phyloP scores from a whole-genome alignment of 495 filamentous ascomycete genomes.

The Terfezia boudieri region DNA sequence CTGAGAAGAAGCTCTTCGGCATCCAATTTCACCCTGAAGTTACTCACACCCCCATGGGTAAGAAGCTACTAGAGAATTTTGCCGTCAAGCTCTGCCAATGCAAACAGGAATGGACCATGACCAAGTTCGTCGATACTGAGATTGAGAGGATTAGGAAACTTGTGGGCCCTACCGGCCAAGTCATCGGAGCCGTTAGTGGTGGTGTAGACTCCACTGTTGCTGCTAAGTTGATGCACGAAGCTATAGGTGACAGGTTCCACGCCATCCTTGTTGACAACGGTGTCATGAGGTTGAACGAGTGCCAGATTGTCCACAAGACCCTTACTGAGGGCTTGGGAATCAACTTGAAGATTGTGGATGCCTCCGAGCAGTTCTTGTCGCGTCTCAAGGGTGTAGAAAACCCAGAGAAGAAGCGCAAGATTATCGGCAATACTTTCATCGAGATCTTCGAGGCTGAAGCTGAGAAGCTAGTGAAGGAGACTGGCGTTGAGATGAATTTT shows the following conservation, averaged over 20 bases:
- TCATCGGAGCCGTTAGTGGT: conserved; percentile 67
- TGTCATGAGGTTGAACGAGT: conserved; percentile 71
- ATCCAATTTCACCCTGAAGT: conserved; percentile 84
- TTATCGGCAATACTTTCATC: conserved; percentile 64
- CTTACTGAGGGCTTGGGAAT: conserved; percentile 62
- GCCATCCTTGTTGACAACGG: conserved; percentile 80
- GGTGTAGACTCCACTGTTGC: conserved; percentile 87
- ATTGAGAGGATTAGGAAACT: conserved; percentile 50
- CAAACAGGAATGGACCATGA: conserved; percentile 60
- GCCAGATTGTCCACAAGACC: conserved; percentile 50
- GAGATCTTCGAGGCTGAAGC: conserved; percentile 73
- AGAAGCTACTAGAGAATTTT: conserved; percentile 51
- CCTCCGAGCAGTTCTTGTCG: conserved; percentile 45
- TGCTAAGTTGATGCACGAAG: conserved; percentile 61
- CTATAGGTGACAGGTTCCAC: conserved; percentile 71
- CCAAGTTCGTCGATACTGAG: conserved; percentile 53
- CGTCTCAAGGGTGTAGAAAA: conserved; percentile 56
- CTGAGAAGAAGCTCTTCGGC: conserved; percentile 42
- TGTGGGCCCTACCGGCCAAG: conserved; percentile 59
- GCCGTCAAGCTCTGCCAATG: conserved; percentile 57
- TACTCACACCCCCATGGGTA: conserved; percentile 44
- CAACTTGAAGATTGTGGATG: conserved; percentile 75
- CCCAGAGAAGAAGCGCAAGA: conserved; percentile 82
- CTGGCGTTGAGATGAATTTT: conserved; percentile 52
- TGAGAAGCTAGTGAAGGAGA: conserved; percentile 43